phyloP scores from a whole-genome alignment of 768 basidiomycete genomes.

The Auricularia heimuer region DNA sequence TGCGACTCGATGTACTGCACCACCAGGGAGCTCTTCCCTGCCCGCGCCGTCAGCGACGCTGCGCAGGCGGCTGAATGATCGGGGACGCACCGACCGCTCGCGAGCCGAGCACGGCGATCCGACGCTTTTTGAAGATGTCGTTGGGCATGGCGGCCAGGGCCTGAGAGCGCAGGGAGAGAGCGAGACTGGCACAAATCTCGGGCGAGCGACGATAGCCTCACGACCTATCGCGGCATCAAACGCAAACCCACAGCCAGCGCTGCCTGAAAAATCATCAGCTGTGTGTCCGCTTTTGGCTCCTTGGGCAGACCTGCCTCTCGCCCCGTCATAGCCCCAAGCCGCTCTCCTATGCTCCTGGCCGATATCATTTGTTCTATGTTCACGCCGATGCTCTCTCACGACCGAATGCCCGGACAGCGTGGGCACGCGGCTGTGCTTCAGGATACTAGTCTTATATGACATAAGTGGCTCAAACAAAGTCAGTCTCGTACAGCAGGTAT shows the following conservation, averaged over 20 bases:
- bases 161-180: background rate
- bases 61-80: constrained; percentile 10
- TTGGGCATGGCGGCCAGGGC: background rate
- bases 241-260: background rate
- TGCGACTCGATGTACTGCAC: constrained; percentile 89
- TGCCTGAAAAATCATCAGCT: background rate
- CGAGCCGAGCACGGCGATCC: constrained; percentile 80
- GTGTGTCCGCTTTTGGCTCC: background rate
- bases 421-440: no score
- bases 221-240: background rate
- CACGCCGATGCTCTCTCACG: no score
- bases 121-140: constrained; percentile 57
- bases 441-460: no score
- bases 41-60: background rate
- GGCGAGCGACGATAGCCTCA: background rate
- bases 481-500: no score
- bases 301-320: background rate
- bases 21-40: constrained; percentile 91
- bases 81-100: constrained; percentile 65
- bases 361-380: no score
- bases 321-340: no score
- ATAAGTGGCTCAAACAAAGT: no score
- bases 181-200: background rate
- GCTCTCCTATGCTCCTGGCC: no score
- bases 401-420: no score